A percentile compares a stretch with the other conserved stretches of the same genome.
Conservation (phyloP, 2,329 filamentous ascomycete species). For the Penicillium sp. region DNA sequence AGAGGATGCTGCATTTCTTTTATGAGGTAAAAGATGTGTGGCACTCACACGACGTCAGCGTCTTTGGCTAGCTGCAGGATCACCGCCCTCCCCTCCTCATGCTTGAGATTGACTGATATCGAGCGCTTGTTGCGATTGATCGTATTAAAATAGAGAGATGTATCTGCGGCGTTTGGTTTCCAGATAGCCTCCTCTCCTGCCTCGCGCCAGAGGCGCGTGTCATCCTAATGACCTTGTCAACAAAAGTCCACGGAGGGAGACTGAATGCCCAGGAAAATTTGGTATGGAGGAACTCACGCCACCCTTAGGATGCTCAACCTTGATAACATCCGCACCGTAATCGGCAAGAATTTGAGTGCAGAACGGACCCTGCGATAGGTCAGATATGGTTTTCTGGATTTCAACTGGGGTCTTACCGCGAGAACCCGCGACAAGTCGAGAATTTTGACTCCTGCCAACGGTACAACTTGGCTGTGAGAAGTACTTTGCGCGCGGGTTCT, state of each 20-base stretch:
- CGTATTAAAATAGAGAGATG: conserved; percentile 47
- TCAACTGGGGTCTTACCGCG: conserved; percentile 18
- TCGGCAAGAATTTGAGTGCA: conserved; percentile 50
- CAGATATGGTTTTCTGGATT: not conserved
- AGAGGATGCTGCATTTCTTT: not conserved
- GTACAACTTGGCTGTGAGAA: not conserved
- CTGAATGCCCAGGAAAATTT: not conserved
- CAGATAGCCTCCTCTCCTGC: conserved; percentile 31
- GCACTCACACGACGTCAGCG: conserved; percentile 41
- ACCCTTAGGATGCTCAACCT: conserved; percentile 38
- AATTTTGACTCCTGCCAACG: conserved; percentile 28
- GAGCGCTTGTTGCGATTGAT: conserved; percentile 51
- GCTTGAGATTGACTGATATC: conserved; percentile 37
- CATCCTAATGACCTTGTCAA: conserved; percentile 21
- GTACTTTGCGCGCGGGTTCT: not conserved
- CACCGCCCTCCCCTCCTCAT: conserved; percentile 31
- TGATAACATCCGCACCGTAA: conserved; percentile 47
- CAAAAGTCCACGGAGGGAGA: not conserved
- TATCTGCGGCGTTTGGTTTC: conserved; percentile 28
- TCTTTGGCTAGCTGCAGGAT: conserved; percentile 38
- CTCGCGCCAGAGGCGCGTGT: conserved; percentile 36
- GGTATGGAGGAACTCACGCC: conserved; percentile 22
- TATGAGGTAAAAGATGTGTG: not conserved
- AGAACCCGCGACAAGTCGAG: conserved; percentile 34
- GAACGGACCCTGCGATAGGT: conserved; percentile 33